phyloP scores from a whole-genome alignment of 148 eudicot genomes.

The Selenicereus undatus region DNA sequence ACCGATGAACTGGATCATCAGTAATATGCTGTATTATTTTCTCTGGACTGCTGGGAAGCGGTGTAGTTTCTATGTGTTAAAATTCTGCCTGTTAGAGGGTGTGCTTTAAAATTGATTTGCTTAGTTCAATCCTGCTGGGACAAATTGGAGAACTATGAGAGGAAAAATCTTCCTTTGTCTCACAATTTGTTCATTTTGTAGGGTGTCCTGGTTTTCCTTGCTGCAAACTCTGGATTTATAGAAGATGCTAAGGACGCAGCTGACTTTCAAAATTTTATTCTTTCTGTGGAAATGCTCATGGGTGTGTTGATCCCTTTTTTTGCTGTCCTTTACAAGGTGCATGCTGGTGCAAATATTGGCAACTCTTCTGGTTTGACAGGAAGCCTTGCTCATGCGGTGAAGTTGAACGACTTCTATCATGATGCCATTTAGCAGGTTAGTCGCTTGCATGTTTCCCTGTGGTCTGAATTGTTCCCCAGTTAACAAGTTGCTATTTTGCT shows the following conservation, averaged over 20 bases:
- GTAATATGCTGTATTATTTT: not conserved
- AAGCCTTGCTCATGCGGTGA: slow-evolving; percentile 84
- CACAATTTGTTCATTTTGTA: slow-evolving; percentile 18
- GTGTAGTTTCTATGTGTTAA: not conserved
- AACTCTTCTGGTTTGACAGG: slow-evolving; percentile 60
- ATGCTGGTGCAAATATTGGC: slow-evolving; percentile 95
- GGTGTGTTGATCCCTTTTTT: slow-evolving; percentile 83
- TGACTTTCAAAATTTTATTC: slow-evolving; percentile 74
- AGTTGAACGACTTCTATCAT: slow-evolving; percentile 87
- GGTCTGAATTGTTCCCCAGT: not conserved
- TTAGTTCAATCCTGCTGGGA: not conserved
- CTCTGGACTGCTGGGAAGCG: not conserved
- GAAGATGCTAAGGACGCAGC: slow-evolving; percentile 80
- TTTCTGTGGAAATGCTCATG: slow-evolving; percentile 95
- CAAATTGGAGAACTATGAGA: slow-evolving; percentile 1
- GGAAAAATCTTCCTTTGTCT: slow-evolving; percentile 7
- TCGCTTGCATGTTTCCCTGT: no score
- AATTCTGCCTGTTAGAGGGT: not conserved
- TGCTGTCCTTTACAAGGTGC: slow-evolving; percentile 96
- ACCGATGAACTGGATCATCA: not conserved
- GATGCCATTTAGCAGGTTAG: slow-evolving; percentile 94
- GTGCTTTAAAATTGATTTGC: not conserved
- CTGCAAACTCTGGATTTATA: slow-evolving; percentile 74
- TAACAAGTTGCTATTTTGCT: not conserved
- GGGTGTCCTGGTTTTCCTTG: slow-evolving; percentile 95